Evolutionary conservation across 108 stramenopile genomes (phyloP).

Genomic region (Phaeodactylum tricornutum): DNA sequence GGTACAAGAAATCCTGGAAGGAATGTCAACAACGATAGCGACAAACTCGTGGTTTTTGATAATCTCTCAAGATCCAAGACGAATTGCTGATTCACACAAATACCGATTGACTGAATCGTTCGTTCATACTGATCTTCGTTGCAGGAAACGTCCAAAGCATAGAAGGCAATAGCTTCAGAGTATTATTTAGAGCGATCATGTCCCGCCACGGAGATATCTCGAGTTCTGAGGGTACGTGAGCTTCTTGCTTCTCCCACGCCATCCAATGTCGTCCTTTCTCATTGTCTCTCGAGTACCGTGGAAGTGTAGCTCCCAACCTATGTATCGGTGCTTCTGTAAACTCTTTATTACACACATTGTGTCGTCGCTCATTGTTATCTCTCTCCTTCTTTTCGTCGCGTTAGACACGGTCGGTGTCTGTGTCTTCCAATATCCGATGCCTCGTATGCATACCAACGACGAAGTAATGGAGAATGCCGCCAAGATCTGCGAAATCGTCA

Average conservation of each 20-base stretch:
- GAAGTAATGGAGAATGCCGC: conserved; percentile 59
- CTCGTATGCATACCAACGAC: conserved; percentile 59
- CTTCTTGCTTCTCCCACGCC: too few species aligned
- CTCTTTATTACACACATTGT: not conserved
- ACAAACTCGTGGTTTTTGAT: too few species aligned
- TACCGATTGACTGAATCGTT: too few species aligned
- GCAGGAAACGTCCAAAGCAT: too few species aligned
- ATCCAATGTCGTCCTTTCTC: conserved; percentile 1
- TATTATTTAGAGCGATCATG: conserved; percentile 35
- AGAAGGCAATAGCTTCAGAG: too few species aligned
- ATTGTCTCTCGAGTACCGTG: not conserved
- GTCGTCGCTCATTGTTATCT: not conserved
- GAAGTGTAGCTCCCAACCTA: too few species aligned
- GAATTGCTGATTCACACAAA: too few species aligned
- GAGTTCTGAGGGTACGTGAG: conserved; percentile 33
- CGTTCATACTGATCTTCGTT: too few species aligned
- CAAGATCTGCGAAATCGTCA: conserved; percentile 72
- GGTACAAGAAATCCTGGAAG: too few species aligned
- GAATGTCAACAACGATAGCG: too few species aligned
- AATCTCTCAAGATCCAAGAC: too few species aligned
- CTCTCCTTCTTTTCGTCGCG: not conserved
- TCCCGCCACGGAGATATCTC: conserved; percentile 73
- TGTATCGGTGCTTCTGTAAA: too few species aligned
- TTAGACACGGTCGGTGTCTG: conserved; percentile 69
- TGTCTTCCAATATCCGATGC: conserved; percentile 81